Evolutionary conservation across 306 rosid species (phyloP), one percentile per base, ranked within the genome.

Genomic region (Pterocarpus macrocarpus): DNA sequence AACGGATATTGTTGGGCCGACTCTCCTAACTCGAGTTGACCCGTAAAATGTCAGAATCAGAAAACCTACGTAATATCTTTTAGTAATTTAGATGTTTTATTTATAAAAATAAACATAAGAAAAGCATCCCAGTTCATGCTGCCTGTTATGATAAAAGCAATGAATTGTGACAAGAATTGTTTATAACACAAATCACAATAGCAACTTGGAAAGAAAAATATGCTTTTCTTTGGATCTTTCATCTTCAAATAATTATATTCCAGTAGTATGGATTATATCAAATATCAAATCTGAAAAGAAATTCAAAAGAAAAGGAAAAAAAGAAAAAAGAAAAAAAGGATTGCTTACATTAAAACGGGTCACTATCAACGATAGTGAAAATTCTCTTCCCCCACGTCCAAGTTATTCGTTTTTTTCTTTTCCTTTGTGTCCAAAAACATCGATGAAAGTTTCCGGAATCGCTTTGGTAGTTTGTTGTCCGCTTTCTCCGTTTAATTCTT

Each of bases 391-490:
- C 41, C n/a, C 57, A 35, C 33, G 7, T 11, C 32, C 57, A 73
- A 84, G 81, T 79, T 38, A 84, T 79, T 64, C 44, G 69, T 66
- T 11, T 70, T 77, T 78, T 77, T 75, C 72, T 39, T 75, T 75
- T 33, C 6, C 15, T 36, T 2, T 2, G 5, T 80, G 81, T 84
- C 69, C 75, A 58, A 41, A 84, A 16, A 61, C 63, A 75, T 69
- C 17, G 41, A 74, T 30, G 53, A 11, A 79, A 67, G 53, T 67
- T 79, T 33, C 30, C 22, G 15, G 47, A 83, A 63, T 77, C 62
- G 69, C 52, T 66, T 65, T 58, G 77, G 81, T 79, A 58, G 83
- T 78, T 83, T 78, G 67, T 44, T 78, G 83, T 84, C 68, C 50
- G 36, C 10, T 79, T 78, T 38, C 53, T 53, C 58, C 30, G 66